phyloP scores from a whole-genome alignment of 2,329 filamentous ascomycete genomes.

The Didymella lethalis region DNA sequence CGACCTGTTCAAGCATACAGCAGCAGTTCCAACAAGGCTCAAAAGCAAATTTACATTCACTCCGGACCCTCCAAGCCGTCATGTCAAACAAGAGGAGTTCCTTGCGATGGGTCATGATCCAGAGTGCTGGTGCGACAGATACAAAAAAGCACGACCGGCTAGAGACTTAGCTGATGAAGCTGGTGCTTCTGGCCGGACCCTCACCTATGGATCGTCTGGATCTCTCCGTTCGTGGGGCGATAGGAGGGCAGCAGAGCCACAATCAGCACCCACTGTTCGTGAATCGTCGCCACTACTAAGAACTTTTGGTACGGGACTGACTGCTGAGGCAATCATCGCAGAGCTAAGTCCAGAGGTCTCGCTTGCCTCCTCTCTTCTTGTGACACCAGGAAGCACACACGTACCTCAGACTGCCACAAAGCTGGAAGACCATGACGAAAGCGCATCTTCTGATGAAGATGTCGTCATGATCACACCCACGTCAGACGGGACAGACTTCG shows the following conservation, averaged over 20 bases:
- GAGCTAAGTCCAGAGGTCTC: neutral
- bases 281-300: neutral
- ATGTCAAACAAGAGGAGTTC: conserved; percentile 23
- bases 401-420: neutral
- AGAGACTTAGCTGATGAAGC: neutral
- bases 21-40: neutral
- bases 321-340: neutral
- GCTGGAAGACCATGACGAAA: neutral
- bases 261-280: neutral
- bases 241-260: neutral
- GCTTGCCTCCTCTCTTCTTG: neutral
- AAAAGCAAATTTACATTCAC: neutral
- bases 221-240: neutral
- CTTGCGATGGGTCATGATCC: conserved; percentile 33
- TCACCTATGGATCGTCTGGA: neutral
- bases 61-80: conserved; percentile 1
- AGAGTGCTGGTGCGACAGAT: conserved; percentile 35
- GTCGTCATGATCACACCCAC: neutral
- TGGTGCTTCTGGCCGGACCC: neutral
- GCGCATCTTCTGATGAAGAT: neutral
- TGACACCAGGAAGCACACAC: neutral
- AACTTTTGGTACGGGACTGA: neutral
- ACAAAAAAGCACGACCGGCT: neutral
- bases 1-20: neutral
- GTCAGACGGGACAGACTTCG: neutral